Conservation (phyloP, 352 stramenopile species). For the Blastocystis sp. region DNA sequence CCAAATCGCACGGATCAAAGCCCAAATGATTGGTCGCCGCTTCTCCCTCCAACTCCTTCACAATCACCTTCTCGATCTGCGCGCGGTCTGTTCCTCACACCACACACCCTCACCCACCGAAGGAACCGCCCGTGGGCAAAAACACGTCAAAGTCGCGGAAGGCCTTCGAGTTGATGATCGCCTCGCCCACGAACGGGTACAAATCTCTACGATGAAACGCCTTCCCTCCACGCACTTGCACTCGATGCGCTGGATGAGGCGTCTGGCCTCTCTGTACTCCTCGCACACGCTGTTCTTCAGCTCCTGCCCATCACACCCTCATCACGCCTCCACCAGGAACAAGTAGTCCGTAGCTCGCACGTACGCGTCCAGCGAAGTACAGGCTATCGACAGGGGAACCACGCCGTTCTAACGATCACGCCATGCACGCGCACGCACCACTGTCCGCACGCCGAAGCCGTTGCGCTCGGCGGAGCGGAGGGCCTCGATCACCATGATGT, state of each 20-base stretch:
- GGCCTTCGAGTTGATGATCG: conserved; percentile 30
- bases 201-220: background rate
- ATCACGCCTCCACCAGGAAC: background rate
- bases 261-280: conserved; percentile 4
- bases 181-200: conserved; percentile 57
- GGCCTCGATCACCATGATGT: conserved; percentile 64
- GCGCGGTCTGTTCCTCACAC: background rate
- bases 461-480: conserved; percentile 33
- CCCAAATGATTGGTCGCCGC: background rate
- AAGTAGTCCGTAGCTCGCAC: conserved; percentile 63
- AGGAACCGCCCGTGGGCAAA: background rate
- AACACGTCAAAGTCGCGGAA: background rate
- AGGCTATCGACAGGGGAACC: conserved; percentile 25
- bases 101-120: background rate
- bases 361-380: conserved; percentile 30
- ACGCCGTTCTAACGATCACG: conserved; percentile 23
- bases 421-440: background rate
- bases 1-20: background rate
- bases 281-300: conserved; percentile 30
- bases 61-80: background rate
- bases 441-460: conserved; percentile 37
- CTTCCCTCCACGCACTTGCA: background rate
- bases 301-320: background rate
- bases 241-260: conserved; percentile 27
- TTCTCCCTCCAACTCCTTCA: background rate